phyloP scores from a whole-genome alignment of 2,329 filamentous ascomycete genomes.

The Tolypocladium tundrense region DNA sequence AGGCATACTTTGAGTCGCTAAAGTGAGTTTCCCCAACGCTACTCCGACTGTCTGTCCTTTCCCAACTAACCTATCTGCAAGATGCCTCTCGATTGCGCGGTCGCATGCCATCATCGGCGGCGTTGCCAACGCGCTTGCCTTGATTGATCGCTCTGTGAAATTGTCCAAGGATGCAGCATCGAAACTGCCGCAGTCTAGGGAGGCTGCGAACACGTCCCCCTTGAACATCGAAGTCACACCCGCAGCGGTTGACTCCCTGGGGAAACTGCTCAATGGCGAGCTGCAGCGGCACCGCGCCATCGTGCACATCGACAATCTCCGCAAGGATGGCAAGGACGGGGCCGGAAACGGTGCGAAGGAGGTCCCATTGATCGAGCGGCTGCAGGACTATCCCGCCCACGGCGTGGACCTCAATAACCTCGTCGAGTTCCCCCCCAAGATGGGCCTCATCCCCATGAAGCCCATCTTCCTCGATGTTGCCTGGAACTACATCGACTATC shows the following conservation, averaged over 20 bases:
- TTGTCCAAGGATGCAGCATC: slow-evolving; percentile 46
- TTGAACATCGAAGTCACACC: slow-evolving; percentile 59
- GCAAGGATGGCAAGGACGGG: slow-evolving; percentile 36
- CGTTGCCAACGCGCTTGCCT: slow-evolving; percentile 70
- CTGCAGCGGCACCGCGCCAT: slow-evolving; percentile 76
- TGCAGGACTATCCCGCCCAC: slow-evolving; percentile 64
- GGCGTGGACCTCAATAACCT: slow-evolving; percentile 69
- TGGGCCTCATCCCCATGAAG: slow-evolving; percentile 81
- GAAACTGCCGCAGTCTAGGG: slow-evolving; percentile 29
- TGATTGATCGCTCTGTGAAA: slow-evolving; percentile 63
- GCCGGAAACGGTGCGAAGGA: slow-evolving; percentile 7
- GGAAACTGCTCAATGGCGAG: slow-evolving; percentile 54
- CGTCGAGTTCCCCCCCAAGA: slow-evolving; percentile 75
- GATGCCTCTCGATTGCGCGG: slow-evolving; percentile 73
- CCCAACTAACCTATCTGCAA: slow-evolving; percentile 20
- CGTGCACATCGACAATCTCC: slow-evolving; percentile 66
- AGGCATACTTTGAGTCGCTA: slow-evolving; percentile 76
- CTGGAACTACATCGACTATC: slow-evolving; percentile 96
- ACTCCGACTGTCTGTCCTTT: neutral
- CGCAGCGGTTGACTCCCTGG: slow-evolving; percentile 48
- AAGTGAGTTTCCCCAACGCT: slow-evolving; percentile 48
- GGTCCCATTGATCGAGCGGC: slow-evolving; percentile 58
- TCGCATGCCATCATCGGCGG: slow-evolving; percentile 69
- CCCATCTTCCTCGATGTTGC: slow-evolving; percentile 93
- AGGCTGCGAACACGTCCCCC: slow-evolving; percentile 22